Evolutionary conservation across 2,329 filamentous ascomycete species (phyloP).

Genomic region (Calonectria hongkongensis): DNA sequence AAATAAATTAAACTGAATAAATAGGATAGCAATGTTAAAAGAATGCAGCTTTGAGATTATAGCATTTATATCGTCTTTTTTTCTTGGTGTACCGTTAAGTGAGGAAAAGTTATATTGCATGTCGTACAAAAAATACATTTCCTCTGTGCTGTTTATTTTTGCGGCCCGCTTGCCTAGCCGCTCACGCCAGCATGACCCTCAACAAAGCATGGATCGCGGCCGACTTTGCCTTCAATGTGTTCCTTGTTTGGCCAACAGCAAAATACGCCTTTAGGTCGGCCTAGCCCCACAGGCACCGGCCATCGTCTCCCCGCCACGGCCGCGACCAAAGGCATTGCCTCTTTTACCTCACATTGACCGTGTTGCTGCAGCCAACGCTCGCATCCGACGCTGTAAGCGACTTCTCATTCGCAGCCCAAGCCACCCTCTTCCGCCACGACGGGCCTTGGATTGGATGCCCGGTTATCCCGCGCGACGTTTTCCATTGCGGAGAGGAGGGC

Average conservation of each 20-base stretch:
- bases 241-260: not conserved
- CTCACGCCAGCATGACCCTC: not conserved
- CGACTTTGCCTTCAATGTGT: not conserved
- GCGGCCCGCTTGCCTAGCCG: not conserved
- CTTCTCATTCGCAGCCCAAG: slow-evolving; percentile 28
- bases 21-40: too few species aligned
- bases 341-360: not conserved
- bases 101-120: too few species aligned
- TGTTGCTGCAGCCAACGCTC: slow-evolving; percentile 8
- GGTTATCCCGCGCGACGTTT: slow-evolving; percentile 3
- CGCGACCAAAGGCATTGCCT: slow-evolving; percentile 5
- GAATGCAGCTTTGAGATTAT: too few species aligned
- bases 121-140: too few species aligned
- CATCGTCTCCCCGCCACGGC: slow-evolving; percentile 11
- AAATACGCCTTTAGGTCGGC: slow-evolving; percentile 6
- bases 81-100: too few species aligned
- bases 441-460: slow-evolving; percentile 2
- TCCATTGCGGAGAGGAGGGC: slow-evolving; percentile 19
- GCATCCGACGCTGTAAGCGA: not conserved
- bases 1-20: too few species aligned
- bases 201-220: not conserved
- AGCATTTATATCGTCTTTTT: too few species aligned
- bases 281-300: slow-evolving; percentile 9
- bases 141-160: not conserved
- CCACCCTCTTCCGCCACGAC: not conserved